phyloP scores from a whole-genome alignment of 2,329 filamentous ascomycete species.

The Aspergillus tamarii region DNA sequence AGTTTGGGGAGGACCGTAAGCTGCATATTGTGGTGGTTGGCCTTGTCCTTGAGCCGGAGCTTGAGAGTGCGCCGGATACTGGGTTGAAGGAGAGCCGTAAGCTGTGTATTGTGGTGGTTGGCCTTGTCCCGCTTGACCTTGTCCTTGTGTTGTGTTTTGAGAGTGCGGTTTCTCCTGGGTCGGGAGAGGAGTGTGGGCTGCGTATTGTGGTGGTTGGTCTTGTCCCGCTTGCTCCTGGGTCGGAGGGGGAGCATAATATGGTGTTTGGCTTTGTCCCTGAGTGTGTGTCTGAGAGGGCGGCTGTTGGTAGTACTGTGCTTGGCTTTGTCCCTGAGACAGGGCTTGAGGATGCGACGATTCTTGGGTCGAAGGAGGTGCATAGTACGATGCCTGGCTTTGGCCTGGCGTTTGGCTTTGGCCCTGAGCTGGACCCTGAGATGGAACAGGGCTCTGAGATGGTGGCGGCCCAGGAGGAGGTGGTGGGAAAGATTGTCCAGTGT shows the following conservation, averaged over 20 bases:
- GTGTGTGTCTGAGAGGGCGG: slow-evolving; percentile 14
- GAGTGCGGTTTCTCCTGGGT: neutral
- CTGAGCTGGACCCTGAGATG: slow-evolving; percentile 19
- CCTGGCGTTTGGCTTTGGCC: slow-evolving; percentile 2
- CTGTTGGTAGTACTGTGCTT: neutral
- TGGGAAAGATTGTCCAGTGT: slow-evolving; percentile 41
- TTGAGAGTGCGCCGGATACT: too few species aligned
- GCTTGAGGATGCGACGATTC: slow-evolving; percentile 10
- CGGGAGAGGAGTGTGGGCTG: neutral
- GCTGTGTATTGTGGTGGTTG: too few species aligned
- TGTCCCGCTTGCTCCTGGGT: neutral
- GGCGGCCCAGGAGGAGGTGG: slow-evolving; percentile 43
- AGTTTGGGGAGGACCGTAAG: neutral
- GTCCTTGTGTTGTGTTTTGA: neutral
- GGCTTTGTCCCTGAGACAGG: too few species aligned
- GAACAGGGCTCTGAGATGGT: slow-evolving; percentile 14
- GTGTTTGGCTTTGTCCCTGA: neutral
- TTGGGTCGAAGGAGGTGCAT: slow-evolving; percentile 40
- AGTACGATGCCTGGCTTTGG: slow-evolving; percentile 40
- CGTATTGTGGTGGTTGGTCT: neutral
- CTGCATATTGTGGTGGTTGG: too few species aligned
- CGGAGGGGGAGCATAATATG: neutral
- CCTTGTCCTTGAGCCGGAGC: too few species aligned
- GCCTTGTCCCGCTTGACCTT: neutral
- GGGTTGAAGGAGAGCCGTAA: too few species aligned